Evolutionary conservation across 306 rosid species (phyloP).

Genomic region (Begonia masoniana): DNA sequence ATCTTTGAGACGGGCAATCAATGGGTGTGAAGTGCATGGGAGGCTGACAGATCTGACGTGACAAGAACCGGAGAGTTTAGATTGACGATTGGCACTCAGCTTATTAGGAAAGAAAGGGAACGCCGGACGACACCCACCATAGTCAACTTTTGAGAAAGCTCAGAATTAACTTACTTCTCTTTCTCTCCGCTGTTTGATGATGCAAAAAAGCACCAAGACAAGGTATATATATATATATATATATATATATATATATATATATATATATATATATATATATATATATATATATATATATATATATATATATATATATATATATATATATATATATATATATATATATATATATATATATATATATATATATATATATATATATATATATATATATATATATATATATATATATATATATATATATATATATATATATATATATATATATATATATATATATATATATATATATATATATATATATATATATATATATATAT

Average conservation of each 20-base stretch:
- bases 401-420: background rate
- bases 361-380: background rate
- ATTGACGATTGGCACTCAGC: constrained; percentile 28
- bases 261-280: background rate
- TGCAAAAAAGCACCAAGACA: background rate
- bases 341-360: background rate
- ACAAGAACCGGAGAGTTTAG: constrained; percentile 34
- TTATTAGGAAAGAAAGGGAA: constrained; percentile 66
- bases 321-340: background rate
- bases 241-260: background rate
- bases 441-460: background rate
- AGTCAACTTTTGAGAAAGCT: background rate
- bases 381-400: background rate
- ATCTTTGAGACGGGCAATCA: constrained; percentile 49
- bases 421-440: background rate
- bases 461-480: background rate
- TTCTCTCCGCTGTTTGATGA: background rate
- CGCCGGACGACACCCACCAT: constrained; percentile 86
- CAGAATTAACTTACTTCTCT: background rate
- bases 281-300: background rate
- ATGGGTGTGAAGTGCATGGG: constrained; percentile 77
- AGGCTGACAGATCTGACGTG: constrained; percentile 78
- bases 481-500: background rate
- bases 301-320: background rate
- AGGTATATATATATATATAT: background rate